These are phyloP conservation scores for Tricharina praecox DNA, from an alignment of 495 filamentous ascomycete genomes.

Conservation along the genomic window DNA sequence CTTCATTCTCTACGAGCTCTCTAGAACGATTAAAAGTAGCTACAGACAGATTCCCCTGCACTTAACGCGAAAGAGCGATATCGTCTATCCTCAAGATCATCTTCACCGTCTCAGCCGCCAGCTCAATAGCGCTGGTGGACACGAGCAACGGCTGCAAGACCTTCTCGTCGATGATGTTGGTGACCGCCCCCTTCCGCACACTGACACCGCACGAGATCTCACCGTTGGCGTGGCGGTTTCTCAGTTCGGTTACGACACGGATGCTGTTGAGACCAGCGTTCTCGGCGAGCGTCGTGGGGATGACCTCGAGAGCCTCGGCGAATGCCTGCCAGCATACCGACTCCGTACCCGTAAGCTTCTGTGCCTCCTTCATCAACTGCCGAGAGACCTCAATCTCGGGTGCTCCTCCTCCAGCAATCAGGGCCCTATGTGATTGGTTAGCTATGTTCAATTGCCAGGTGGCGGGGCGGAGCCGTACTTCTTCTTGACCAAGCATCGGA, in stretches of 20 bases:
- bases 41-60: background rate
- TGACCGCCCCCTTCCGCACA: constrained; percentile 88
- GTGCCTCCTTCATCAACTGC: constrained; percentile 59
- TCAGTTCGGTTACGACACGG: constrained; percentile 93
- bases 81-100: constrained; percentile 97
- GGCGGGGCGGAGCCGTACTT: constrained; percentile 31
- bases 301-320: constrained; percentile 92
- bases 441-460: background rate
- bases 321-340: constrained; percentile 98
- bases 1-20: constrained; percentile 2
- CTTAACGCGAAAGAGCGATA: constrained; percentile 41
- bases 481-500: constrained; percentile 97
- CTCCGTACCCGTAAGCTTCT: constrained; percentile 72
- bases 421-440: constrained; percentile 32
- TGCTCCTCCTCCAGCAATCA: constrained; percentile 90
- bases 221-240: constrained; percentile 81
- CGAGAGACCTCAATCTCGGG: constrained; percentile 90
- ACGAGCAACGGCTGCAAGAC: constrained; percentile 91
- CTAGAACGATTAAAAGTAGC: constrained; percentile 1
- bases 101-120: constrained; percentile 95
- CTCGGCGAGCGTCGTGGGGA: constrained; percentile 90
- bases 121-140: constrained; percentile 89
- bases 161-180: constrained; percentile 89
- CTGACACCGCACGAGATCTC: constrained; percentile 93
- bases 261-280: constrained; percentile 95